phyloP scores from a whole-genome alignment of 176 grass and related monocot genomes.

The Hyparrhenia diplandra region DNA sequence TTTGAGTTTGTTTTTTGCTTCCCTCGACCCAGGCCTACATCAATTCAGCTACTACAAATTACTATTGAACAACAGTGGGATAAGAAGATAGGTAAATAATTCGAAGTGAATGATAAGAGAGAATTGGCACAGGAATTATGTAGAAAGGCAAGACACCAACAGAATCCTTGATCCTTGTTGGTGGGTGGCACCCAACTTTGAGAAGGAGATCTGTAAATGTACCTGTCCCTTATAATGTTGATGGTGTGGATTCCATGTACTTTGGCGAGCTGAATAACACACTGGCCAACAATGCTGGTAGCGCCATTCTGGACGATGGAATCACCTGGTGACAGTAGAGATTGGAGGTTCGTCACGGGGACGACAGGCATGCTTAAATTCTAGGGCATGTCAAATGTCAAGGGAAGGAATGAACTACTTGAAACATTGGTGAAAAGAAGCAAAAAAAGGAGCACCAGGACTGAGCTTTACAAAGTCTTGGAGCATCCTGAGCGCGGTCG shows the following conservation, averaged over 20 bases:
- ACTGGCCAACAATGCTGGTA: conserved; percentile 83
- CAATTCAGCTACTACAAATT: not conserved
- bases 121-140: not conserved
- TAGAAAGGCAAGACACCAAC: not conserved
- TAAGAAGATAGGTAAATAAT: not conserved
- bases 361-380: too few species aligned
- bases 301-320: conserved; percentile 85
- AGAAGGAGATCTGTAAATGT: not conserved
- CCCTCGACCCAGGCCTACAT: conserved; percentile 64
- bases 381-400: not conserved
- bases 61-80: not conserved
- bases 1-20: conserved; percentile 70
- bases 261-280: conserved; percentile 84
- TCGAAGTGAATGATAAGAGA: not conserved
- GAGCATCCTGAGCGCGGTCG: conserved; percentile 74
- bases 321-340: conserved; percentile 45
- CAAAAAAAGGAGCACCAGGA: conserved; percentile 40
- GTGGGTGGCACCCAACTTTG: not conserved
- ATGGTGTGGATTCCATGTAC: conserved; percentile 54
- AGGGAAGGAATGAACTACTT: not conserved
- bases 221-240: conserved; percentile 97
- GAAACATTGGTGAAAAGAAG: not conserved
- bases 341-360: conserved; percentile 25
- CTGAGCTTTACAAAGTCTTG: conserved; percentile 68
- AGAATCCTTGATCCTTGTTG: not conserved